Percentiles rank a stretch among this genome's conserved stretches.
These are phyloP conservation scores for Yamadazyma triangularis DNA, from an alignment of 1,139 yeast species.

Conservation along the genomic window DNA sequence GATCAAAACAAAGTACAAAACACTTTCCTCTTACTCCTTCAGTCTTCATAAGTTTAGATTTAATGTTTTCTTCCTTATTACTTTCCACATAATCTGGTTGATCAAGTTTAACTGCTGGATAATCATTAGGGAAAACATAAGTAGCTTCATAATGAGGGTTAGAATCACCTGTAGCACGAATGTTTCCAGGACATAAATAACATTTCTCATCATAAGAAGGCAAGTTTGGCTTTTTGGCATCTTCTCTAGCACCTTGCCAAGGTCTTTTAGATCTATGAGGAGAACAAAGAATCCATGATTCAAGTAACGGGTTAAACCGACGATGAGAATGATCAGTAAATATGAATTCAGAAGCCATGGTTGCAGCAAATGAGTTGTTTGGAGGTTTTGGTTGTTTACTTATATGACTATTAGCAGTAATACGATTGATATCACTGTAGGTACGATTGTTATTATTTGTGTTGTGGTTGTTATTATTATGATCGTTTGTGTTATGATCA, in stretches of 20 bases:
- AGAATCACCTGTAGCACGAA: conserved; percentile 58
- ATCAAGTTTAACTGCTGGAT: conserved; percentile 60
- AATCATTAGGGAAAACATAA: conserved; percentile 63
- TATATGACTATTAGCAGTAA: not conserved
- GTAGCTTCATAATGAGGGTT: conserved; percentile 60
- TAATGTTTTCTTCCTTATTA: conserved; percentile 19
- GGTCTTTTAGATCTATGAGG: conserved; percentile 80
- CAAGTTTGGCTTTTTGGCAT: conserved; percentile 34
- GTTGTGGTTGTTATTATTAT: no score
- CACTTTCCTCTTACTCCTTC: conserved; percentile 67
- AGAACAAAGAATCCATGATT: conserved; percentile 63
- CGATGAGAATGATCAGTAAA: conserved; percentile 61
- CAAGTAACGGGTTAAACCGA: conserved; percentile 62
- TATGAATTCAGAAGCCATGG: conserved; percentile 35
- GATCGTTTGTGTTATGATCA: no score
- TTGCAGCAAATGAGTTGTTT: conserved; percentile 1
- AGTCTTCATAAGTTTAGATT: conserved; percentile 46
- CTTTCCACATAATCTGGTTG: conserved; percentile 43
- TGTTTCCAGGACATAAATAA: conserved; percentile 71
- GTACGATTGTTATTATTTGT: no score
- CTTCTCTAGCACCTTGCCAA: conserved; percentile 76
- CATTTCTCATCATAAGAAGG: conserved; percentile 64
- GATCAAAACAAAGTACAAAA: conserved; percentile 69
- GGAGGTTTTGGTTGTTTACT: conserved; percentile 1
- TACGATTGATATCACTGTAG: conserved; percentile 1